phyloP scores from a whole-genome alignment of 2,329 filamentous ascomycete genomes.

The Pseudogymnoascus sp. region DNA sequence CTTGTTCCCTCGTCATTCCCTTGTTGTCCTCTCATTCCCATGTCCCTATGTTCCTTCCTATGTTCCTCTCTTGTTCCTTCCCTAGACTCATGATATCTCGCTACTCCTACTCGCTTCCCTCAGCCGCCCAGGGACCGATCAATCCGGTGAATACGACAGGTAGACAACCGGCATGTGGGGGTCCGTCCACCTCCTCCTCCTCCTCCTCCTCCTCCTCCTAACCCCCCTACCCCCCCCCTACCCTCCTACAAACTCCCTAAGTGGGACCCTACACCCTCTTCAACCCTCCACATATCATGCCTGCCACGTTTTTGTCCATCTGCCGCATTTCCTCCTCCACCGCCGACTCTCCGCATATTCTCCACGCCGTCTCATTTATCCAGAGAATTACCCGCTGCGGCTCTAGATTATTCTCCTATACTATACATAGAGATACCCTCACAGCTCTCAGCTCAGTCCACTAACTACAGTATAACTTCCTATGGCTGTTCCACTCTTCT shows the following conservation, averaged over 20 bases:
- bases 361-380: not conserved
- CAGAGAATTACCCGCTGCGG: not conserved
- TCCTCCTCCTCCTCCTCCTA: not conserved
- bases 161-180: not conserved
- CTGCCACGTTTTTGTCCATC: not conserved
- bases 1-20: not conserved
- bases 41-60: not conserved
- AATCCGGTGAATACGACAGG: not conserved
- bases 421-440: not conserved
- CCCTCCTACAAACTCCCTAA: not conserved
- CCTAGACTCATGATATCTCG: not conserved
- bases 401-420: not conserved
- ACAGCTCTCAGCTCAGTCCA: no score
- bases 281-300: not conserved
- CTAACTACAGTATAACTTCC: not conserved
- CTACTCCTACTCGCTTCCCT: not conserved
- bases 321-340: not conserved
- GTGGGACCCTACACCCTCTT: no score
- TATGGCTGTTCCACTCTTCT: not conserved
- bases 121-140: not conserved
- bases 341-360: not conserved
- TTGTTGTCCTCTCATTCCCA: not conserved
- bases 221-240: no score
- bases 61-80: not conserved
- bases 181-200: not conserved